These are phyloP conservation scores for Crithidia fasciculata DNA, from an alignment of 208 protist genomes.

Conservation along the genomic window DNA sequence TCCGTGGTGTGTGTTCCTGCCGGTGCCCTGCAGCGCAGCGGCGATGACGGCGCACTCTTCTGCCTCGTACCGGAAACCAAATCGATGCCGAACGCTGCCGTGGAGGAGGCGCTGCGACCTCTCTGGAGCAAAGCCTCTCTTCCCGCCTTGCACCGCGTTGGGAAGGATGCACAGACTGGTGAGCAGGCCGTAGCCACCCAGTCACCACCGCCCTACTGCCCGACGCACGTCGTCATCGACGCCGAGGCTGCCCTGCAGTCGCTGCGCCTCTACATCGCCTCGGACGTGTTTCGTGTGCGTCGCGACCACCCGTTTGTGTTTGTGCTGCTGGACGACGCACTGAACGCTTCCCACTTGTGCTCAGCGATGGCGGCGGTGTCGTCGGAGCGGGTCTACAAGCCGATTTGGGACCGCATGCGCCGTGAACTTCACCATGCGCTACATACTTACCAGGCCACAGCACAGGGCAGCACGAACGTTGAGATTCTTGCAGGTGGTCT, in stretches of 20 bases:
- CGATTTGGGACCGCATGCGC: constrained; percentile 23
- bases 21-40: background rate
- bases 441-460: no score
- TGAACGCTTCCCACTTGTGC: constrained; percentile 14
- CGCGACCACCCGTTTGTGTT: constrained; percentile 30
- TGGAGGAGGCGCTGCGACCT: constrained; percentile 20
- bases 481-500: constrained; percentile 6
- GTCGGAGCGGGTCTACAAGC: background rate
- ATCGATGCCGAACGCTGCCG: background rate
- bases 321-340: constrained; percentile 43
- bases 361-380: constrained; percentile 3
- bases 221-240: constrained; percentile 60
- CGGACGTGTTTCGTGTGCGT: constrained; percentile 19
- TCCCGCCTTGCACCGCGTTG: background rate
- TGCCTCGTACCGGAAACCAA: constrained; percentile 11
- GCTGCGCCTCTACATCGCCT: constrained; percentile 37
- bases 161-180: background rate
- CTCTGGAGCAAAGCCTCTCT: constrained; percentile 7
- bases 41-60: constrained; percentile 15
- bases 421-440: constrained; percentile 14
- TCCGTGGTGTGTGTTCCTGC: constrained; percentile 46
- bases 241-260: constrained; percentile 32
- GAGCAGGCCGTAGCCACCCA: constrained; percentile 23
- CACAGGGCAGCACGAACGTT: no score
- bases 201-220: constrained; percentile 48